Evolutionary conservation across 306 rosid genomes (phyloP).

Genomic region (Trichosanthes cucumerina): DNA sequence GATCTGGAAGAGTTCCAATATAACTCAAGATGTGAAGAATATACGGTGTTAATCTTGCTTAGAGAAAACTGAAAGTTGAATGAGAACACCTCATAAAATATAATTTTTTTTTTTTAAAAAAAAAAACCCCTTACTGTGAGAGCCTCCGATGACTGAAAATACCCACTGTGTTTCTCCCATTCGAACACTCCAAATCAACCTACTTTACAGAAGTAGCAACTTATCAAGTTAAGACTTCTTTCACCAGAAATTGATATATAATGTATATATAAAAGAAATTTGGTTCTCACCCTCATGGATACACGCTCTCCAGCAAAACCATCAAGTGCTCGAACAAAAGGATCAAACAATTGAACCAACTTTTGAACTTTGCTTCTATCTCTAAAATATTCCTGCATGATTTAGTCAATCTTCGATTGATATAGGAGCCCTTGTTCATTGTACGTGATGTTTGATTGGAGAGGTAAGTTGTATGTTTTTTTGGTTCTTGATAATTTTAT

Average conservation of each 20-base stretch:
- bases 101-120: too few species aligned
- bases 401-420: not conserved
- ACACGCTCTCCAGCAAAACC: conserved; percentile 82
- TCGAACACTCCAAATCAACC: conserved; percentile 85
- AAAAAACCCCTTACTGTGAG: conserved; percentile 40
- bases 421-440: not conserved
- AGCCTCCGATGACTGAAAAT: conserved; percentile 70
- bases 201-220: conserved; percentile 17
- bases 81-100: not conserved
- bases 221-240: not conserved
- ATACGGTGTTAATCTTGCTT: not conserved
- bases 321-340: conserved; percentile 70
- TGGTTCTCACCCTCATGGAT: conserved; percentile 63
- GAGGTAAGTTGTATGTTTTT: not conserved
- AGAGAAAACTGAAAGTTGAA: not conserved
- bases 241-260: not conserved
- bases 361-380: conserved; percentile 59
- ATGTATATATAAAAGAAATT: not conserved
- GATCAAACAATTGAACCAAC: conserved; percentile 73
- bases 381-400: conserved; percentile 65
- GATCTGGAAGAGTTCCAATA: conserved; percentile 34
- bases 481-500: conserved; percentile 6
- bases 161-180: conserved; percentile 61
- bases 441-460: not conserved
- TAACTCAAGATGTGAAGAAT: not conserved